Conservation (phyloP, 768 basidiomycete genomes). For the Strobilomyces echinocephalus region DNA sequence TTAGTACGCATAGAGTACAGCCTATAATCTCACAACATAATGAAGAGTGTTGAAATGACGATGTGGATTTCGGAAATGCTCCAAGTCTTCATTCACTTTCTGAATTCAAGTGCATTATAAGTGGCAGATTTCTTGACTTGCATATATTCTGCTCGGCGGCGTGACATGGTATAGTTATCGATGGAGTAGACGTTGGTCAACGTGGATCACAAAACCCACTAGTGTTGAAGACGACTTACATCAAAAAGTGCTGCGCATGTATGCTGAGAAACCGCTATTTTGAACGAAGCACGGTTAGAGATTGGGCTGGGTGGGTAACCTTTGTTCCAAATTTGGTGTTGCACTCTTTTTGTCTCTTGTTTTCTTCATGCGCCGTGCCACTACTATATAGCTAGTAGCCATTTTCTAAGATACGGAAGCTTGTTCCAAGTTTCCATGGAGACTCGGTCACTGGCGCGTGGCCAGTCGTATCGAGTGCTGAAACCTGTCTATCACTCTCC, state of each 20-base stretch:
- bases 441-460: background rate
- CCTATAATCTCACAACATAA: slow-evolving; percentile 23
- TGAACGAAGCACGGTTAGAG: too few relatives aligned
- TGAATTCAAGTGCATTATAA: too few relatives aligned
- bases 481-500: background rate
- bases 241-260: background rate
- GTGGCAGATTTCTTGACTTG: background rate
- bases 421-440: slow-evolving; percentile 16
- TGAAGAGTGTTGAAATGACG: slow-evolving; percentile 6
- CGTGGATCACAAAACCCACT: background rate
- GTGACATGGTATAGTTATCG: too few relatives aligned
- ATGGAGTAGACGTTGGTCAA: background rate
- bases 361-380: too few relatives aligned
- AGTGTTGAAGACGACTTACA: too few relatives aligned
- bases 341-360: slow-evolving; percentile 5
- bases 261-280: too few relatives aligned
- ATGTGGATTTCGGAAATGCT: background rate
- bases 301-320: background rate
- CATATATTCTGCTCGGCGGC: background rate
- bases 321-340: slow-evolving; percentile 10
- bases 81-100: background rate
- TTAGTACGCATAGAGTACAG: slow-evolving; percentile 16
- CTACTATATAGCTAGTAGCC: too few relatives aligned
- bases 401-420: background rate
- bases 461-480: background rate